Evolutionary conservation across 106 monocot genomes (phyloP), one percentile per base, ranked within the genome.

Genomic region (Phalaenopsis aphrodite): DNA sequence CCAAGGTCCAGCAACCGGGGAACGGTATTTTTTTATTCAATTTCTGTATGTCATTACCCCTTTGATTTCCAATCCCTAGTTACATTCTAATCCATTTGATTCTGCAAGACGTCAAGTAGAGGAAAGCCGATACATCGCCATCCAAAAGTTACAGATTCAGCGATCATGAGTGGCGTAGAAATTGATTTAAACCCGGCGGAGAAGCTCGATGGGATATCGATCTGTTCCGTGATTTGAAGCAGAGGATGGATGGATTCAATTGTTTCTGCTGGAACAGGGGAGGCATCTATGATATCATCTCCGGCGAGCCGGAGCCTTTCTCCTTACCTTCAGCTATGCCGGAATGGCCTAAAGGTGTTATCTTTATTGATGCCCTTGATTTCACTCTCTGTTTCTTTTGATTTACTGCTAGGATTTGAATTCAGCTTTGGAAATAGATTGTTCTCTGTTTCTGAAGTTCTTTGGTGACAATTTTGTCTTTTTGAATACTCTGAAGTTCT

Each of bases 341-440:
- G 2, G 42, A 81, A 48, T 85, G 85, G 85, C 85, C 85, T 12
- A 55, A 78, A 85, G 85, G 85, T 85, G 17, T 36, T 78, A 73
- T 81, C 57, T 85, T 76, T 52, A 12, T 8, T 8, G 48, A 71
- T 80, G 19, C 9, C 10, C 30, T 65, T 45, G 19, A 17, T 48
- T 52, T 12, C 24, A 46, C 19, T 21, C 58, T 41, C 30, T 56
- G 57, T 64, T 41, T 43, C 18, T 9, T 47, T 69, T 47, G 69
- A 72, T 74, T 76, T 61, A 1, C 75, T 42, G 48, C 18, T 0
- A 2, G n/a, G 14, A n/a, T 78, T 78, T 82, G 52, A 36, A 30
- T 41, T 76, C 17, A n/a, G 61, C 61, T 61, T n/a, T n/a, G 61
- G 21, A 61, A 61, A 61, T 19, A 21, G 61, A 8, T 4, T 21